Percentiles rank a stretch among this genome's conserved stretches.
Conservation (phyloP, 202 grass and related monocot species). For the Schoenoplectus tabernaemontani region DNA sequence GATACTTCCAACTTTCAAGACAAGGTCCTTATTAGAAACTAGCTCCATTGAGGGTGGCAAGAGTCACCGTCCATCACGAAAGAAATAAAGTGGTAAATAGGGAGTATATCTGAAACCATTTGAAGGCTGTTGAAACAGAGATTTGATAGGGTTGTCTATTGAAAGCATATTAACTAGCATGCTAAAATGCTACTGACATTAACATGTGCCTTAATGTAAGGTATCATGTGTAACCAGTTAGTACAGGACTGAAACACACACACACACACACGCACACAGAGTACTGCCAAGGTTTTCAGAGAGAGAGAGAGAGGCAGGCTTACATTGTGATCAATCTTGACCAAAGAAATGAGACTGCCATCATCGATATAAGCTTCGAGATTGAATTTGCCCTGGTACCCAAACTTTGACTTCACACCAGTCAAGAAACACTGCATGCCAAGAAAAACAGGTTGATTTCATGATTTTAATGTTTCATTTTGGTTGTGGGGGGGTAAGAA, state of each 20-base stretch:
- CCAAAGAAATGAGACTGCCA: conserved; percentile 78
- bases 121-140: conserved; percentile 1
- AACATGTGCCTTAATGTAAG: background rate
- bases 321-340: conserved; percentile 54
- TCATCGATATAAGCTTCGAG: conserved; percentile 74
- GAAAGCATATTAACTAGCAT: background rate
- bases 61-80: no score
- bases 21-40: no score
- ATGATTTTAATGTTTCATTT: background rate
- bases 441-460: conserved; percentile 19
- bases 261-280: no score
- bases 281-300: no score
- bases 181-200: background rate
- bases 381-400: conserved; percentile 39
- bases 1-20: no score
- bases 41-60: no score
- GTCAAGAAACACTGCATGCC: conserved; percentile 61
- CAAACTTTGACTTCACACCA: conserved; percentile 49
- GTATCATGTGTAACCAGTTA: background rate
- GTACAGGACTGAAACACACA: background rate
- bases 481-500: background rate
- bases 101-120: background rate
- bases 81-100: no score
- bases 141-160: background rate
- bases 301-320: conserved; percentile 24